Evolutionary conservation across 495 filamentous ascomycete genomes (phyloP).

Genomic region (Penicillium coffeae): DNA sequence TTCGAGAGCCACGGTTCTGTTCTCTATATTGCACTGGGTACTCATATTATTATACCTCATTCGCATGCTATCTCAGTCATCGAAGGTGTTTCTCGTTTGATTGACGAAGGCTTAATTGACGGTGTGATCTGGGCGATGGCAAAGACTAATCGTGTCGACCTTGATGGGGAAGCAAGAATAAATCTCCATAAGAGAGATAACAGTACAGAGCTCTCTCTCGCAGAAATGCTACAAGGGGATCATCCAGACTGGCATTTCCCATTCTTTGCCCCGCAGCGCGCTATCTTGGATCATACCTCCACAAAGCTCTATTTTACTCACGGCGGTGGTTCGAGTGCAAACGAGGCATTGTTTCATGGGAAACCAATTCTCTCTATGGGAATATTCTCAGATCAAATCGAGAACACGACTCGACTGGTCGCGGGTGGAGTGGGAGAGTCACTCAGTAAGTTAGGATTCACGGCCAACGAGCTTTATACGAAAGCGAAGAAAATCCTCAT

Average conservation of each 20-base stretch:
- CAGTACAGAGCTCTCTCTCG: slow-evolving; percentile 1
- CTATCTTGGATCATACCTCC: slow-evolving; percentile 19
- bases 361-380: slow-evolving; percentile 28
- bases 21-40: slow-evolving; percentile 36
- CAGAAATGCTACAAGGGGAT: slow-evolving; percentile 17
- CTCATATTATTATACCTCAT: slow-evolving; percentile 30
- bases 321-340: slow-evolving; percentile 32
- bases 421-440: slow-evolving; percentile 24
- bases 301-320: slow-evolving; percentile 33
- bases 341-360: slow-evolving; percentile 36
- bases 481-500: slow-evolving; percentile 18
- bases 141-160: slow-evolving; percentile 16
- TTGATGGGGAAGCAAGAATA: slow-evolving; percentile 1
- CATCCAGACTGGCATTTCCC: slow-evolving; percentile 14
- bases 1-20: slow-evolving; percentile 16
- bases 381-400: slow-evolving; percentile 34
- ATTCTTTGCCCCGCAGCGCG: slow-evolving; percentile 6
- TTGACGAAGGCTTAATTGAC: slow-evolving; percentile 27
- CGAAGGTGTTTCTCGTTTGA: slow-evolving; percentile 13
- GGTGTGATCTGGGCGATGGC: slow-evolving; percentile 35
- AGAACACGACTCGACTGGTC: slow-evolving; percentile 26
- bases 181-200: not conserved
- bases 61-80: slow-evolving; percentile 22
- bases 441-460: slow-evolving; percentile 30
- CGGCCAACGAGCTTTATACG: slow-evolving; percentile 21